Evolutionary conservation across 495 filamentous ascomycete genomes (phyloP), one percentile per base, ranked within the genome.

Genomic region (Chaetomium tenue): DNA sequence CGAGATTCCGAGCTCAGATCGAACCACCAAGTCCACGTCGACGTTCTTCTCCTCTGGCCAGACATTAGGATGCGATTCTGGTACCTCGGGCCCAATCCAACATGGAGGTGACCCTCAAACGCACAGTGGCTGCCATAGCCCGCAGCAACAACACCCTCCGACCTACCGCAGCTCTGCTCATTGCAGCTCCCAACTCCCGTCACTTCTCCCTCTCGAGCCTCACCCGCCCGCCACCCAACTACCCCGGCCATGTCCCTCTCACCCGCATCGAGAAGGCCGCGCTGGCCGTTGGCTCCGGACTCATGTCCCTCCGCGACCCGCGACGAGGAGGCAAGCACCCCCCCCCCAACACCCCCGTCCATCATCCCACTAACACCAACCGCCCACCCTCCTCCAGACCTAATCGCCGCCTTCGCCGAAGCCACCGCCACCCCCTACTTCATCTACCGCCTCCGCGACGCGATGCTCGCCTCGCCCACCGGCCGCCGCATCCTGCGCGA

Each of bases 371-470:
- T 53, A 63, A 55, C 33, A 20, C 47, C 42, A 2, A 33, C 40
- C 66, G 66, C 26, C 64, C 52, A 58, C 33, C 20, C 39, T 16
- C 26, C 52, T 5, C 5, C 60, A 93, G 94, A 98, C 80, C 85
- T 98, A 55, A 96, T 98, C 66, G 95, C 94, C 25, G 83, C 92
- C 26, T 87, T 96, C 18, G 95, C 92, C 72, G 94, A 98, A 82
- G 86, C 92, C 44, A 98, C 93, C 5, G 90, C 92, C 58, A 91
- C 92, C 39, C 94, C 95, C 30, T 97, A 91, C 81, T 98, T 98
- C 79, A 92, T 97, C 75, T 86, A 90, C 79, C 89, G 91, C 57
- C 91, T 99, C 16, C 91, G 91, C 61, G 84, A 93, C 70, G 91
- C 86, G 48, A 98, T 98, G 94, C 91, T 98, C 58, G 76, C 84